Evolutionary conservation across 176 grass and related monocot species (phyloP).

Genomic region (Metroxylon sagu): DNA sequence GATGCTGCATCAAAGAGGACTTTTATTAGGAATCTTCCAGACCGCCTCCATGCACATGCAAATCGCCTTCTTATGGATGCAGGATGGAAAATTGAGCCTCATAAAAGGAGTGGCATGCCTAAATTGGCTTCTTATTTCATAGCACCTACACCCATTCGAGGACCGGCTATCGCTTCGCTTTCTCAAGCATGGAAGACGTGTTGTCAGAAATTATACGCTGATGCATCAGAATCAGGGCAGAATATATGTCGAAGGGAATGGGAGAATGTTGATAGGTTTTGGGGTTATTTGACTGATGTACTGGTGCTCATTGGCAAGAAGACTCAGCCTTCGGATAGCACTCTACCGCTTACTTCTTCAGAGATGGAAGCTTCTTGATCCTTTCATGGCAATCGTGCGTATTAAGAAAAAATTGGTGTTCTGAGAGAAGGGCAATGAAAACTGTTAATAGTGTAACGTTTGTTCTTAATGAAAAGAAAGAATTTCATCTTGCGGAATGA

Average conservation of each 20-base stretch:
- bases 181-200: conserved; percentile 86
- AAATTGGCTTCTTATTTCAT: conserved; percentile 83
- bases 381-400: conserved; percentile 73
- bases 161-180: conserved; percentile 65
- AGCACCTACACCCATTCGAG: conserved; percentile 40
- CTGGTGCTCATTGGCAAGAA: conserved; percentile 47
- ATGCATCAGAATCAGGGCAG: conserved; percentile 22
- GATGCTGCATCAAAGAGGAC: conserved; percentile 30
- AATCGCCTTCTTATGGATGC: conserved; percentile 76
- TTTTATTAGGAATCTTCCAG: conserved; percentile 74
- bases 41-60: conserved; percentile 61
- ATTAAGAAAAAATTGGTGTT: conserved; percentile 64
- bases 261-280: conserved; percentile 73
- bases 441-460: conserved; percentile 55
- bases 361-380: conserved; percentile 84
- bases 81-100: conserved; percentile 86
- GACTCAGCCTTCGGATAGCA: conserved; percentile 20
- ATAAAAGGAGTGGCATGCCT: conserved; percentile 71
- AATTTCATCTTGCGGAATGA: conserved; percentile 29
- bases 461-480: conserved; percentile 33
- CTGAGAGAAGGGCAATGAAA: conserved; percentile 57
- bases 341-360: conserved; percentile 42
- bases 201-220: conserved; percentile 53
- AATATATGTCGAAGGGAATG: conserved; percentile 55
- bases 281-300: conserved; percentile 72